These are phyloP conservation scores for Xanthoconium separans DNA, from an alignment of 1,284 basidiomycete genomes.

Conservation along the genomic window DNA sequence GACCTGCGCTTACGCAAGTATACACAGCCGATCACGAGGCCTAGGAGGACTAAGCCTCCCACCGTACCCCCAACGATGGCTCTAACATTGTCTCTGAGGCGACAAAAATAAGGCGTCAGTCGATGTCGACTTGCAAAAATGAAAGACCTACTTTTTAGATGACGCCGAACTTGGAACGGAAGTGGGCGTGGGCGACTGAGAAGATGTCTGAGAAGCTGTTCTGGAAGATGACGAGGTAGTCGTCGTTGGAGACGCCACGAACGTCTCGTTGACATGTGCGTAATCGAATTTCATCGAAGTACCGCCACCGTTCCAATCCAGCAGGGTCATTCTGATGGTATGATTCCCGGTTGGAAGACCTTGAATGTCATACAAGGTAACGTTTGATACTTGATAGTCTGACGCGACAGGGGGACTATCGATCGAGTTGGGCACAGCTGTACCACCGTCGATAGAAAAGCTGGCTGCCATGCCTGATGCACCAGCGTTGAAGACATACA, in stretches of 20 bases:
- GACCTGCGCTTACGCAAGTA: conserved; percentile 10
- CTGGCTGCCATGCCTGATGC: conserved; percentile 20
- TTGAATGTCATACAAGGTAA: conserved; percentile 19
- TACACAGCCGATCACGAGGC: conserved; percentile 6
- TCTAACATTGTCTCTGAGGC: conserved; percentile 14
- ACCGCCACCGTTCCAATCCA: conserved; percentile 18
- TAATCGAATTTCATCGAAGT: conserved; percentile 31
- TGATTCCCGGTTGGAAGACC: conserved; percentile 18
- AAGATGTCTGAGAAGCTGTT: conserved; percentile 3
- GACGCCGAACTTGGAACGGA: neutral
- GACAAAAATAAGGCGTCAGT: conserved; percentile 6
- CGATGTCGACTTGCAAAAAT: neutral
- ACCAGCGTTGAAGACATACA: conserved; percentile 29
- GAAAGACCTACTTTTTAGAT: conserved; percentile 13
- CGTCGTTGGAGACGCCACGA: conserved; percentile 8
- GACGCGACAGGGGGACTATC: conserved; percentile 10
- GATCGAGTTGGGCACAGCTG: conserved; percentile 2
- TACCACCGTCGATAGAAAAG: conserved; percentile 19
- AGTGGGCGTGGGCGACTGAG: neutral
- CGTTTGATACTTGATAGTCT: conserved; percentile 21
- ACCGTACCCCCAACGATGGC: conserved; percentile 18
- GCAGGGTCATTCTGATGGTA: conserved; percentile 22
- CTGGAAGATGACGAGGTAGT: conserved; percentile 5
- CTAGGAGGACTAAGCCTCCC: conserved; percentile 13
- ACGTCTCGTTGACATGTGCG: conserved; percentile 24